Percentiles rank a stretch among this genome's conserved stretches.
These are phyloP conservation scores for Wickerhamiella shivajii DNA, from an alignment of 805 yeast genomes.

Conservation along the genomic window DNA sequence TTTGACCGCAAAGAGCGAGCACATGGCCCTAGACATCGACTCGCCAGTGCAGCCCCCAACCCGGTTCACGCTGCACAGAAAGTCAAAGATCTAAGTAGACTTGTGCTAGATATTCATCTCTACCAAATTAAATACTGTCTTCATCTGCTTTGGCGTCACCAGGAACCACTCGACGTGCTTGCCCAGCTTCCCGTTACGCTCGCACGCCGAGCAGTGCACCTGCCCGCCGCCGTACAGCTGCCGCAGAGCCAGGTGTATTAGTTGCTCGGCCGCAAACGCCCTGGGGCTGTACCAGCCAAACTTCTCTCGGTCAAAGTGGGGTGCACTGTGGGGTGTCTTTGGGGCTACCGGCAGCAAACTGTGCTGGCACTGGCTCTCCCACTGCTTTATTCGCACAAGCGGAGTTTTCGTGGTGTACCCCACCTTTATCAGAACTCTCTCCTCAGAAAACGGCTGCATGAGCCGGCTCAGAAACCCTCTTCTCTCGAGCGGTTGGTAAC, in stretches of 20 bases:
- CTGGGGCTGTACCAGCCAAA: conserved; percentile 19
- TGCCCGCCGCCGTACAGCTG: conserved; percentile 18
- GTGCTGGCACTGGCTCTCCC: conserved; percentile 21
- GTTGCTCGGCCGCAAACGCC: conserved; percentile 16
- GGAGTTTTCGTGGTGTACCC: conserved; percentile 22
- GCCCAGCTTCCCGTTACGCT: conserved; percentile 2
- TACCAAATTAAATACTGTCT: conserved; percentile 6
- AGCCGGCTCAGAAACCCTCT: background rate
- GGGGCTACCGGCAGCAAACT: conserved; percentile 16
- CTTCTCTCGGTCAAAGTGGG: conserved; percentile 8
- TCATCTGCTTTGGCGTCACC: conserved; percentile 8
- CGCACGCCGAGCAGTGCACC: conserved; percentile 21
- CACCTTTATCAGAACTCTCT: conserved; percentile 19
- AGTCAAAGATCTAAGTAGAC: no score
- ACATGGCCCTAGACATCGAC: no score
- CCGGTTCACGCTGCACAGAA: no score
- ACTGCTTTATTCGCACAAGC: conserved; percentile 18
- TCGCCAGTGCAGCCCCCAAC: no score
- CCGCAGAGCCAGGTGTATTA: conserved; percentile 16
- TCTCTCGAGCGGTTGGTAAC: conserved; percentile 11
- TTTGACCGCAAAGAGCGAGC: background rate
- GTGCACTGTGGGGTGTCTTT: conserved; percentile 3
- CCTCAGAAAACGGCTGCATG: background rate
- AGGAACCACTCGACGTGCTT: conserved; percentile 22
- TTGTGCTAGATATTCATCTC: no score